These are phyloP conservation scores for Piloderma croceum DNA, from an alignment of 768 basidiomycete genomes.

Conservation along the genomic window DNA sequence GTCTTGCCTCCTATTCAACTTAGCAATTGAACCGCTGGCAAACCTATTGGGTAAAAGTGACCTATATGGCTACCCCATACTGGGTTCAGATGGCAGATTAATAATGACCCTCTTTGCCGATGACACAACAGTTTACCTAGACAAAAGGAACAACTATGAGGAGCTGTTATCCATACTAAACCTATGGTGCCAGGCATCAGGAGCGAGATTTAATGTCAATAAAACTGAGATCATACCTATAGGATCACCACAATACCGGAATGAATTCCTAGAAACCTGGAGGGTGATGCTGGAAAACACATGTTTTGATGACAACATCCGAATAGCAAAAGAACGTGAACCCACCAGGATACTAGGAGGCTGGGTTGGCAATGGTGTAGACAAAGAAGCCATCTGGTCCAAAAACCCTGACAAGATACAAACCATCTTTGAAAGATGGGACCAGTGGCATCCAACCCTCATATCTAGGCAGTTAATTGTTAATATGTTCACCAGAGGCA, in stretches of 20 bases:
- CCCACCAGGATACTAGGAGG: slow-evolving; percentile 8
- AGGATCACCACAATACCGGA: background rate
- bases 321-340: slow-evolving; percentile 13
- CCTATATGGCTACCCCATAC: slow-evolving; percentile 8
- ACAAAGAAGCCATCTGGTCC: slow-evolving; percentile 10
- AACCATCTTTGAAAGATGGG: slow-evolving; percentile 6
- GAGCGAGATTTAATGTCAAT: slow-evolving; percentile 8
- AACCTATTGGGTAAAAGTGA: slow-evolving; percentile 1
- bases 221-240: slow-evolving; percentile 15
- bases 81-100: background rate
- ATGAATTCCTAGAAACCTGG: background rate
- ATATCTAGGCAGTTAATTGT: slow-evolving; percentile 10
- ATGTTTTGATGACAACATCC: slow-evolving; percentile 1
- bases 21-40: slow-evolving; percentile 13
- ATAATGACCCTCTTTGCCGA: slow-evolving; percentile 18
- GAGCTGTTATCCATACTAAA: slow-evolving; percentile 1
- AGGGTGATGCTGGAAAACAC: background rate
- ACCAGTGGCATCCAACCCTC: slow-evolving; percentile 9
- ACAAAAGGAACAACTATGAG: slow-evolving; percentile 3
- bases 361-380: slow-evolving; percentile 20
- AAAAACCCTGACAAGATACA: slow-evolving; percentile 18
- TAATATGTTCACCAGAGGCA: slow-evolving; percentile 12
- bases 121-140: slow-evolving; percentile 19
- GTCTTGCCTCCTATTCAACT: slow-evolving; percentile 12
- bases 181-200: background rate